Base-by-base conservation (phyloP, 225 moss, liverwort and hornwort species). In the Climacium dendroides region DNA sequence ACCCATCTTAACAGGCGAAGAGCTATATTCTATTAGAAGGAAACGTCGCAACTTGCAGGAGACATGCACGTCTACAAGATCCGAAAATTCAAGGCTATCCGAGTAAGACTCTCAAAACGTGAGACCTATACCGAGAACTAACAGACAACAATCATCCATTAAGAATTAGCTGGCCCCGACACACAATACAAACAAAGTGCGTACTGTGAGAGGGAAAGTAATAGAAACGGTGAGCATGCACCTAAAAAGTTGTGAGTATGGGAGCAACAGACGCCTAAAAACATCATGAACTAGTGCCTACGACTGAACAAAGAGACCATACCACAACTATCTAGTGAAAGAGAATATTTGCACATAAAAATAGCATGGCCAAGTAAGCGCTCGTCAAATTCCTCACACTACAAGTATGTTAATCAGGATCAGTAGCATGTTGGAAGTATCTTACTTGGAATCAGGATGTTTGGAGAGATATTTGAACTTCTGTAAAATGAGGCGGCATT, bases 401-500 rank as follows among this genome's bases (percentile, higher is more conserved):
- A 39, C 52, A 23, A 74, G 80, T 81, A 75, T 34, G 59, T 60
- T 54, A 25, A 70, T 80, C 79, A 87, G 71, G 69, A 61, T 89
- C 59, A 86, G 60, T 85, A 87, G 61, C 16, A 55, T 63, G 47
- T 67, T 47, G 19, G 39, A 87, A 47, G 80, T 35, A 70, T 80
- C 96, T 95, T 93, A 94, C 97, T 94, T 95, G 78, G 90, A 88
- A 79, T 96, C 93, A 74, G 95, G 91, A 92, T 94, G 94, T 79
- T 98, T 98, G 39, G 92, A 89, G 62, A 95, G 93, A 78, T 95
- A 93, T 83, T 95, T 95, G 88, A 98, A 94, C 83, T 94, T 93
- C 92, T 96, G 95, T 87, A 98, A 91, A 88, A 95, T 91, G 81
- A 98, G 95, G 22, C 96, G 96, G 78, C 96, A 93, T 91, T 97